Base-by-base conservation (phyloP, 2,329 filamentous ascomycete genomes). In the Xylariaceae sp. region DNA sequence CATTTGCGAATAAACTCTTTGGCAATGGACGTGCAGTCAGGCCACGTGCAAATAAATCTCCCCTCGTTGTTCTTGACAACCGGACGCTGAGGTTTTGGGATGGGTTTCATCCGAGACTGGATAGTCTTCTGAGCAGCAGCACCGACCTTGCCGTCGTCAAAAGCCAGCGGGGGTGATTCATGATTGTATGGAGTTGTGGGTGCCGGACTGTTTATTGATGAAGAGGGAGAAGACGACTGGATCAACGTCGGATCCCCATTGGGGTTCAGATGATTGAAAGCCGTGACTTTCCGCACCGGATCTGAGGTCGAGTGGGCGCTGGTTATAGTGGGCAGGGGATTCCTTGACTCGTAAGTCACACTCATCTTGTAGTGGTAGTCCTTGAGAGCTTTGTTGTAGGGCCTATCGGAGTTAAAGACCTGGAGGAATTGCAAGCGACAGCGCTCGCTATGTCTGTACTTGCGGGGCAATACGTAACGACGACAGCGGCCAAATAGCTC, bases 1-100 rank as follows among this genome's bases (percentile, higher is more conserved):
- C 91, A 96, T 63, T 89, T 92, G 60, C 91, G 83, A 52, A 82
- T 79, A 68, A 96, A 97, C 9, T 80, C 80, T 44, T 78, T 80
- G 9, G 47, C 39, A 19, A 4, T 78, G 50, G 86, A 82, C 9
- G 75, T 78, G 65, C 91, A 96, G 53, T 86, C 84, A 0, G 78
- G 72, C 62, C 84, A 82, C 12, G 82, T 83, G 71, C 92, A 96
- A 53, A 85, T 79, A 64, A 86, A 94, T 66, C 89, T 86, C n/a
- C 88, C 88, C 29, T 88, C 80, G 1, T 75, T 68, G 62, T 90
- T 90, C 71, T 84, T 84, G 3, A 72, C 72, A 0, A 78, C 76
- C 40, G 78, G 72, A 34, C 83, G 79, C 32, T 81, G 76, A 0
- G 83, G 83, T 63, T 86, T 86, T 3, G 76, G 72, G 11, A 85